Base-by-base conservation (phyloP, 176 grass and related monocot species). In the Cenchrus purpureus region DNA sequence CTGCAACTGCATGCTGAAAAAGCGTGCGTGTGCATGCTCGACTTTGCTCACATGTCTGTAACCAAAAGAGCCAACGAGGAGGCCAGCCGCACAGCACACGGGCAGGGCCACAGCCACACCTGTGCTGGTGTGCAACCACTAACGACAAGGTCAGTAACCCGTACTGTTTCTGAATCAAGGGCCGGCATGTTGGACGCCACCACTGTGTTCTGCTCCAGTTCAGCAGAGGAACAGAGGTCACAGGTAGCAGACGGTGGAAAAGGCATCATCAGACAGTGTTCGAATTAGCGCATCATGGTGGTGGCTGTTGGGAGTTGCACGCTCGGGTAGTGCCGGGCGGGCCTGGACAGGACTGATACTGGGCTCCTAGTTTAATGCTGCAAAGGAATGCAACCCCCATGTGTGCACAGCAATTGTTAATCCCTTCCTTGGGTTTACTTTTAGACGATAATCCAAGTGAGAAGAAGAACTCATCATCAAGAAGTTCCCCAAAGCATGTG, bases 201-300 rank as follows among this genome's bases (percentile, higher is more conserved):
- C 52, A 13, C 70, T 64, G 34, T n/a, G 4, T 22, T 13, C 16
- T 10, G 57, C 71, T 82, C 43, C 62, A 81, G 70, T 44, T 28
- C 60, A 14, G 79, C 53, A 43, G 61, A 32, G 28, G 10, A 13
- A 10, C 48, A 77, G 17, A 71, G 65, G 88, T 22, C 78, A 72
- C 56, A 72, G 8, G n/a, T 0, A 37, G 57, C 64, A 53, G 20
- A 67, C 43, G 45, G 42, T 2, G 12, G 51, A 19, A 60, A 62
- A 74, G 68, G 60, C 8, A 50, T 7, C 68, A 46, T 4, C 19
- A 60, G 84, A 79, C 80, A 87, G 89, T 40, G 52, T 80, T 91
- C 80, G 62, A 80, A 84, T 74, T 80, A 63, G 85, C 22, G 19
- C 84, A 84, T 84, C 81, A 87, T 87, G 69, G 89, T 87, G 69